Conservation (phyloP, 306 rosid genomes). For the Vachellia pachyceras region DNA sequence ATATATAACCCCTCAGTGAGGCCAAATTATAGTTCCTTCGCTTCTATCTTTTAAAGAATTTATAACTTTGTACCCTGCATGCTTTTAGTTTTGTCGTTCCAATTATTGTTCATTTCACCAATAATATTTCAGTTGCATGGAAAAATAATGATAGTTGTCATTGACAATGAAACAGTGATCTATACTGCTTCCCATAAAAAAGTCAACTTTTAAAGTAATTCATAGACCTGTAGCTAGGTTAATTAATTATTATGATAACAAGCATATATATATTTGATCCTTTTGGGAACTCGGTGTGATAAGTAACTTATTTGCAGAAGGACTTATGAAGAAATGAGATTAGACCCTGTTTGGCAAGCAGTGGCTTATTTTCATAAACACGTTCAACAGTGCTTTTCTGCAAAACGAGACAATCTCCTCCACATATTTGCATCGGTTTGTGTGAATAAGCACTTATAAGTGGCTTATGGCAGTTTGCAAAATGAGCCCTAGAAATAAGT, state of each 20-base stretch:
- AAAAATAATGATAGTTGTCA: constrained; percentile 16
- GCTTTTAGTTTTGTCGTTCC: constrained; percentile 26
- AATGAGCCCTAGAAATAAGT: no score
- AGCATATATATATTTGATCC: constrained; percentile 7
- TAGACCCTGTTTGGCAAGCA: no score
- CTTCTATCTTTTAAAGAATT: constrained; percentile 14
- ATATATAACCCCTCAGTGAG: not conserved
- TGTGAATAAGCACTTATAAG: no score
- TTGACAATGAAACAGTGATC: constrained; percentile 15
- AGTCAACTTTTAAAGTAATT: constrained; percentile 29
- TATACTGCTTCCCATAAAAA: constrained; percentile 11
- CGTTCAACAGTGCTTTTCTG: no score
- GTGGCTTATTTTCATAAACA: no score
- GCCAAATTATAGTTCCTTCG: constrained; percentile 36
- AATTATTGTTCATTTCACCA: constrained; percentile 39
- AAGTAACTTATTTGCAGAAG: no score
- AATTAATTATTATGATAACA: constrained; percentile 13
- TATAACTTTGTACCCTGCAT: constrained; percentile 27
- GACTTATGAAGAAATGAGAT: no score
- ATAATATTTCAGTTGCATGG: constrained; percentile 37
- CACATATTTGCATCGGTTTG: no score
- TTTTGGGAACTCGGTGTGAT: no score
- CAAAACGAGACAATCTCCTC: no score
- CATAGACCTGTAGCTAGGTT: not conserved
- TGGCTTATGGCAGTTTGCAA: no score